Base-by-base conservation (phyloP, 2,329 filamentous ascomycete species). In the Furcasterigmium furcatum region DNA sequence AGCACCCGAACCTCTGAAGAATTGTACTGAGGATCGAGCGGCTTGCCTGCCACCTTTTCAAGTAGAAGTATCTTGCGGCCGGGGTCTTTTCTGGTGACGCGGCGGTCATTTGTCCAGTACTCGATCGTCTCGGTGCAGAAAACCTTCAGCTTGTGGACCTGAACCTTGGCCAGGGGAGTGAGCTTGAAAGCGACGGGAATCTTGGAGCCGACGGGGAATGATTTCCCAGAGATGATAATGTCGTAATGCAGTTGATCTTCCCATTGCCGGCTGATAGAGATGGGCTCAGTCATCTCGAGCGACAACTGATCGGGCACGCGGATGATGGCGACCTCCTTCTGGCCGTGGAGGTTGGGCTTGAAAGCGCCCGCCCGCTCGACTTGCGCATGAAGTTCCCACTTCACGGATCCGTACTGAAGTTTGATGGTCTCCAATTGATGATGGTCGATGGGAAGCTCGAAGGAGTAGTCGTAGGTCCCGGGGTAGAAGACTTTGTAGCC, bases 241-340 rank as follows among this genome's bases (percentile, higher is more conserved):
- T 96, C 91, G 67, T 96, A 96, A 59, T 95, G 90, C 25, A 96
- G 73, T 59, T 96, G 91, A 55, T 96, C 91, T 62, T 96, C 91
- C 91, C 91, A 96, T 51, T 89, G 91, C 18, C 91, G 78, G 52
- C 88, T 92, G 58, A 96, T 96, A 10, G 91, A 92, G 57, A 96
- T 96, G 3, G 91, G 91, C 61, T 96, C 91, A 21, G 91, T 86
- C 64, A 90, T 90, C 64, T 96, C 91, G 20, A 96, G 73, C 1
- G 91, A 96, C 38, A 91, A 81, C 65, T 95, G 90, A 41, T 92
- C 83, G 0, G 91, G 91, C 4, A 94, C 84, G 38, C 91, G 85
- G 44, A 96, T 89, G 40, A 96, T 82, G 9, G 79, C 80, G 3
- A 96, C 84, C 63, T 96, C 91, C 61, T 91, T 89, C 36, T 74